Base-by-base conservation (phyloP, 2,329 filamentous ascomycete genomes). In the Colletotrichum cuscutae region DNA sequence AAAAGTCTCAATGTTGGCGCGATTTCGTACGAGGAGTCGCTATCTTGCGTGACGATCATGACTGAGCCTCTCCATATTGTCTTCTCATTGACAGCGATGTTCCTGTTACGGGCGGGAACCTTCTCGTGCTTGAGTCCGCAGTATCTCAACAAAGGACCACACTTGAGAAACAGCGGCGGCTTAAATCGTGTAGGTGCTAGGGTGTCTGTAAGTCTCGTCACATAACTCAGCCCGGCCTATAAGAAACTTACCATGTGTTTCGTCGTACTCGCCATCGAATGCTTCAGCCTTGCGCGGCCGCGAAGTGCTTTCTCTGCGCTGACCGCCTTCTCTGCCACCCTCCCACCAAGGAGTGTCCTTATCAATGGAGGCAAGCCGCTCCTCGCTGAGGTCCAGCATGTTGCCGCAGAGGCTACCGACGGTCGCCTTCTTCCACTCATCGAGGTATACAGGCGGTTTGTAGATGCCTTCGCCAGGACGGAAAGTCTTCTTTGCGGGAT, bases 11-110 rank as follows among this genome's bases (percentile, higher is more conserved):
- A 84, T 0, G 89, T 94, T 4, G 97, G 97, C 0, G 89, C 89
- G 60, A 94, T 91, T 57, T 92, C 90, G 79, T 98, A 98, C 0
- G 93, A 93, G 2, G 96, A 98, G 53, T 93, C 89, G 2, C 90
- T 88, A 79, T 99, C 96, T 65, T 91, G 89, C 0, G 97, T 98
- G 26, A 99, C 95, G 77, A 99, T 98, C 94, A 99, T 95, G 70
- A 98, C 89, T 73, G 91, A 97, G 5, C 97, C 97, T 80, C 95
- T 91, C 97, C 97, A 99, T 24, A 96, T 91, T 77, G 98, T 94
- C 64, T 91, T 89, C 56, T 94, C 91, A 0, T 79, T 66, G 13
- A 79, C 69, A 1, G 78, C 76, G 75, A 79, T 80, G 76, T 80
- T 81, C 65, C 80, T 82, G 68, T 79, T 80, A 37, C 84, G 80